phyloP scores from a whole-genome alignment of 768 basidiomycete species.

The Trametes elegans region DNA sequence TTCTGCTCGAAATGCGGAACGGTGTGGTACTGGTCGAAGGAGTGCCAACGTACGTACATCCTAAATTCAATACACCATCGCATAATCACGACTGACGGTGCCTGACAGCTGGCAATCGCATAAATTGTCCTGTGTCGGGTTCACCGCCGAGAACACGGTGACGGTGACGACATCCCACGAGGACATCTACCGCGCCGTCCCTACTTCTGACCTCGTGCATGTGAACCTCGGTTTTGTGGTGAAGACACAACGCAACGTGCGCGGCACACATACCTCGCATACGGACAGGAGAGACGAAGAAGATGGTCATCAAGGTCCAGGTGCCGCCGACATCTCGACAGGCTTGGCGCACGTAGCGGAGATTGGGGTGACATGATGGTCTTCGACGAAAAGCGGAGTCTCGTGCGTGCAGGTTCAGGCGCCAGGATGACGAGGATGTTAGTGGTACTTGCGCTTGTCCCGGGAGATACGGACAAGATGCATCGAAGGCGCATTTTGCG shows the following conservation, averaged over 20 bases:
- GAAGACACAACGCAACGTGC: slow-evolving; percentile 21
- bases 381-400: slow-evolving; percentile 54
- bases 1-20: slow-evolving; percentile 45
- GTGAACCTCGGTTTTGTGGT: slow-evolving; percentile 29
- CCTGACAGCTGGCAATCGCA: slow-evolving; percentile 49
- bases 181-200: slow-evolving; percentile 17
- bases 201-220: slow-evolving; percentile 33
- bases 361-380: slow-evolving; percentile 35
- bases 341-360: slow-evolving; percentile 16
- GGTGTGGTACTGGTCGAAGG: slow-evolving; percentile 50
- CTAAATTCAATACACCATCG: not conserved
- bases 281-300: slow-evolving; percentile 32
- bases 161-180: slow-evolving; percentile 46
- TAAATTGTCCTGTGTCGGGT: slow-evolving; percentile 46
- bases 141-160: slow-evolving; percentile 42
- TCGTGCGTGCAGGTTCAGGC: slow-evolving; percentile 44
- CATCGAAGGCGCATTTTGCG: slow-evolving; percentile 53
- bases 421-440: slow-evolving; percentile 31
- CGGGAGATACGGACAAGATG: slow-evolving; percentile 42
- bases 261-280: slow-evolving; percentile 22
- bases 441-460: slow-evolving; percentile 42
- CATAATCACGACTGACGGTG: too few relatives aligned
- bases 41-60: slow-evolving; percentile 48
- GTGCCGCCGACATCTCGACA: slow-evolving; percentile 30
- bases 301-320: slow-evolving; percentile 54